A percentile compares a stretch with the other conserved stretches of the same genome.
Conservation (phyloP, 108 stramenopile genomes). For the Nitzschia palea region DNA sequence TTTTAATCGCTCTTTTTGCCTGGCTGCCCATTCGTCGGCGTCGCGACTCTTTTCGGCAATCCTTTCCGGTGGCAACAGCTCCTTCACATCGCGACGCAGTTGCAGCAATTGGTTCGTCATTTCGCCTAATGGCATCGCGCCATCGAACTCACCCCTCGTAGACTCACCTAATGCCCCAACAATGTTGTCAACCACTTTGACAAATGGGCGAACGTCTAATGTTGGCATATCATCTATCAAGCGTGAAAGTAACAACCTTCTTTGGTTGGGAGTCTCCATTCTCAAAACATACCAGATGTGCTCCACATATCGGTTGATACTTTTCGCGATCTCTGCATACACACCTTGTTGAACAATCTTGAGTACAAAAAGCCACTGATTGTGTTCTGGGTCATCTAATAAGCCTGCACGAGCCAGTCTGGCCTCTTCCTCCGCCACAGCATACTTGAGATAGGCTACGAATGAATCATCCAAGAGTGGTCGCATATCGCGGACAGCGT, state of each 20-base stretch:
- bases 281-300: slow-evolving; percentile 80
- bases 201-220: slow-evolving; percentile 87
- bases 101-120: slow-evolving; percentile 87
- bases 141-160: slow-evolving; percentile 76
- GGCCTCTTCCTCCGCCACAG: slow-evolving; percentile 88
- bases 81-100: slow-evolving; percentile 71
- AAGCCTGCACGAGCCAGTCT: slow-evolving; percentile 65
- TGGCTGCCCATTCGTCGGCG: slow-evolving; percentile 87
- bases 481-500: slow-evolving; percentile 85
- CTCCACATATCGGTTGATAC: slow-evolving; percentile 79
- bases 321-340: slow-evolving; percentile 69
- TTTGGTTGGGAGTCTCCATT: slow-evolving; percentile 78
- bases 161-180: slow-evolving; percentile 75
- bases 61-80: slow-evolving; percentile 81
- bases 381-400: slow-evolving; percentile 83
- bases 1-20: slow-evolving; percentile 58
- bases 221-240: slow-evolving; percentile 87
- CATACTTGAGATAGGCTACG: slow-evolving; percentile 88
- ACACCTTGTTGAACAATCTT: slow-evolving; percentile 90
- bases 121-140: slow-evolving; percentile 48
- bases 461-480: slow-evolving; percentile 84
- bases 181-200: slow-evolving; percentile 85
- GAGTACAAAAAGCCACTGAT: slow-evolving; percentile 84
- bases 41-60: slow-evolving; percentile 70
- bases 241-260: slow-evolving; percentile 56